These are phyloP conservation scores for Vitis rupestris DNA, from an alignment of 164 flowering plant species.

Conservation along the genomic window DNA sequence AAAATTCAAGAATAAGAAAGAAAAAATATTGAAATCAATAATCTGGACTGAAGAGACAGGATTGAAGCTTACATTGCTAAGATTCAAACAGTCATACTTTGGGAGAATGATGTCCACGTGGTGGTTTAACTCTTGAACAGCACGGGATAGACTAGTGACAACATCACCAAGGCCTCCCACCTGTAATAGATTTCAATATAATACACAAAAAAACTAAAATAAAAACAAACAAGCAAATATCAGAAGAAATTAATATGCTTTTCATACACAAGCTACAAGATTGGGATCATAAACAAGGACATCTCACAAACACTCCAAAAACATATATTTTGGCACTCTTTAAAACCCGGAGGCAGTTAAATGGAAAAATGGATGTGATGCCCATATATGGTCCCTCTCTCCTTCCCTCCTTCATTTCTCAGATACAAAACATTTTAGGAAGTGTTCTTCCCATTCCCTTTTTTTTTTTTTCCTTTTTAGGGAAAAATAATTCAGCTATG, in stretches of 20 bases:
- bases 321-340: too few species aligned
- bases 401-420: too few species aligned
- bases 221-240: neutral
- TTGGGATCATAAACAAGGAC: too few species aligned
- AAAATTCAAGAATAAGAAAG: neutral
- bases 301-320: too few species aligned
- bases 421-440: too few species aligned
- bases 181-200: constrained; percentile 36
- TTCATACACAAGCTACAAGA: too few species aligned
- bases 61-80: constrained; percentile 68
- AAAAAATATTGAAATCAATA: neutral
- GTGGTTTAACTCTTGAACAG: constrained; percentile 92
- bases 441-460: too few species aligned
- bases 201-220: neutral
- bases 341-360: too few species aligned
- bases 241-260: neutral
- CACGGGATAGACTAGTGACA: constrained; percentile 97
- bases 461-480: too few species aligned
- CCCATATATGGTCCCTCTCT: too few species aligned
- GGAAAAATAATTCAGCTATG: too few species aligned
- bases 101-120: constrained; percentile 91
- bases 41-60: constrained; percentile 2
- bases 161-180: constrained; percentile 99
- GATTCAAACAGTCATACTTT: constrained; percentile 93
- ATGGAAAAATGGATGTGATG: too few species aligned